Evolutionary conservation across 2,329 filamentous ascomycete species (phyloP), one percentile per base, ranked within the genome.

Genomic region (Cladophialophora chaetospira): DNA sequence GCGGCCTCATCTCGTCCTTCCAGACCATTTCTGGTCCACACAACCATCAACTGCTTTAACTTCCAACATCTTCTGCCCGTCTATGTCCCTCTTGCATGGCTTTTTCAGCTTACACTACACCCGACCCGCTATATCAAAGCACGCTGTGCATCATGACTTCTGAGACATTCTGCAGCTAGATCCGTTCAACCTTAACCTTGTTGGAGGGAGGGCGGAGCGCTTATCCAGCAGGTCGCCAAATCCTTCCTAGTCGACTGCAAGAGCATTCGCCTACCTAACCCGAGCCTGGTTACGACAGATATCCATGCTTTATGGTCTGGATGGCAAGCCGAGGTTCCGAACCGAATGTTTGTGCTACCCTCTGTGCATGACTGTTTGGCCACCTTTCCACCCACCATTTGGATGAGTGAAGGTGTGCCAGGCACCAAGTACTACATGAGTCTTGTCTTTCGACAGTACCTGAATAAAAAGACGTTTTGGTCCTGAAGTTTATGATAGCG

Each of bases 91-190:
- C 23, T 46, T 28, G 21, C 35, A 31, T 45, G 25, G 44, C n/a
- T 3, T 31, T 38, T 6, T 19, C 36, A 54, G 58, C 58, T 60
- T 60, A 57, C 52, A 53, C 48, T 57, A 54, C 53, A 57, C 36
- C 49, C 49, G 53, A 56, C 40, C 58, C 58, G 53, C 49, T 38
- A 38, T 31, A 29, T 43, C 35, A 47, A 45, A 40, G 28, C 49
- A 40, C 26, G 26, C 9, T 53, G 53, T 58, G 55, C 59, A 61
- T 58, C 55, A 58, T 58, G 59, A 61, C 48, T 47, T 61, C 58
- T 61, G 59, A 61, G 59, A 61, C 59, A 61, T 61, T 49, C 55
- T 58, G 48, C 55, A 45, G 52, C 43, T 44, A 40, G 56, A 58
- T 58, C 59, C 52, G 48, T 36, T 13, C 47, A 58, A 58, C 59